Conservation (phyloP, 768 basidiomycete species). For the Daedaleopsis sinensis region DNA sequence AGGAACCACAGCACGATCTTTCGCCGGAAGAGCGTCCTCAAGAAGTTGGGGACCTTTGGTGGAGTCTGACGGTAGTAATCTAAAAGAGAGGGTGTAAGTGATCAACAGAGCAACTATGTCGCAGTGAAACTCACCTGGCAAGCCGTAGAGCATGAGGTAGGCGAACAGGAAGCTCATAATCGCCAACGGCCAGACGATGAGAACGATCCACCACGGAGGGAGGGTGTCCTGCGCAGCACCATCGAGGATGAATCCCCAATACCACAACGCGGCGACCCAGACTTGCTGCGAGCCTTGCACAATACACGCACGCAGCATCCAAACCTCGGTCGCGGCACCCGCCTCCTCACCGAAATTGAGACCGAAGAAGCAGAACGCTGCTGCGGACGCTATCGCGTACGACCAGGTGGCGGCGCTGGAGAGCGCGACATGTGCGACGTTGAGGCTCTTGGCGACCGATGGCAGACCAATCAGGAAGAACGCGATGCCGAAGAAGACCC, state of each 20-base stretch:
- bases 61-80: slow-evolving; percentile 93
- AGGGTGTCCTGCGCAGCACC: slow-evolving; percentile 49
- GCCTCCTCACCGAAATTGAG: slow-evolving; percentile 98
- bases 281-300: slow-evolving; percentile 96
- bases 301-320: slow-evolving; percentile 88
- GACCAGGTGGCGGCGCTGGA: slow-evolving; percentile 85
- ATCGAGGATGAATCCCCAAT: slow-evolving; percentile 88
- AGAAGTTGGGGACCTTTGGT: slow-evolving; percentile 92
- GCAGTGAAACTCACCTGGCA: slow-evolving; percentile 63
- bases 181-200: slow-evolving; percentile 81
- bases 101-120: not conserved
- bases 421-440: slow-evolving; percentile 64
- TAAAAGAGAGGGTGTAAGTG: slow-evolving; percentile 31
- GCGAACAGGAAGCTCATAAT: slow-evolving; percentile 75
- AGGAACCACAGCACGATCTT: slow-evolving; percentile 97
- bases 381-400: slow-evolving; percentile 92
- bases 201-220: slow-evolving; percentile 84
- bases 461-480: slow-evolving; percentile 93
- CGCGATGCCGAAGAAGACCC: slow-evolving; percentile 89
- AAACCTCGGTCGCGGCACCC: slow-evolving; percentile 93
- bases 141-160: slow-evolving; percentile 82
- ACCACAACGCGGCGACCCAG: slow-evolving; percentile 96
- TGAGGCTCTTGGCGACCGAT: slow-evolving; percentile 63
- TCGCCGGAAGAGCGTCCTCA: slow-evolving; percentile 84
- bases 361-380: slow-evolving; percentile 92